A percentile compares a stretch with the other conserved stretches of the same genome.
These are phyloP conservation scores for Dorcoceras hygrometricum DNA, from an alignment of 257 asterid genomes.

Conservation along the genomic window DNA sequence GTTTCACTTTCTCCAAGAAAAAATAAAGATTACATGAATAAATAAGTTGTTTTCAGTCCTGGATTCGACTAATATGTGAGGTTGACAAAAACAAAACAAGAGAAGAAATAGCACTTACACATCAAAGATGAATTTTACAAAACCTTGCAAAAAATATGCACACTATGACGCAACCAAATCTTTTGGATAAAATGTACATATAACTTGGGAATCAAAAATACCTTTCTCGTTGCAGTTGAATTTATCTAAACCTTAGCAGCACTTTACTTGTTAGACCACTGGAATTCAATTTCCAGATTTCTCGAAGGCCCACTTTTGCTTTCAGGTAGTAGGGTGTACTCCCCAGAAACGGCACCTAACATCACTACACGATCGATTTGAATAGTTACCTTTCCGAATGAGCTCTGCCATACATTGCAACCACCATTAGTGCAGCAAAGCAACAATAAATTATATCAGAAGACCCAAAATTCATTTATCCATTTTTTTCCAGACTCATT, in stretches of 20 bases:
- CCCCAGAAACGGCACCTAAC: conserved; percentile 99
- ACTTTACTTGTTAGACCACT: conserved; percentile 71
- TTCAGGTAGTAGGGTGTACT: conserved; percentile 77
- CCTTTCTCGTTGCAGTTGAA: neutral
- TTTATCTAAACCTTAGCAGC: neutral
- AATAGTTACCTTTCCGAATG: conserved; percentile 95
- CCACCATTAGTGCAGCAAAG: neutral
- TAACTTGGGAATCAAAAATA: neutral
- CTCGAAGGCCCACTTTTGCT: conserved; percentile 97
- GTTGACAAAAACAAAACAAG: neutral
- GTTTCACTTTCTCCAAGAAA: no score
- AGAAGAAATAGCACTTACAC: neutral
- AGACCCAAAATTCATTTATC: neutral
- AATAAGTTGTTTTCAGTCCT: neutral
- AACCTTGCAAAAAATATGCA: neutral
- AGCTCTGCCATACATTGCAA: conserved; percentile 51
- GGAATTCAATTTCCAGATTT: conserved; percentile 89
- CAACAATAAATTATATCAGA: neutral
- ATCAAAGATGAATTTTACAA: neutral
- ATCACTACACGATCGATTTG: conserved; percentile 98
- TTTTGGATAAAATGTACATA: neutral
- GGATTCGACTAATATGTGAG: neutral
- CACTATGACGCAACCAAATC: neutral
- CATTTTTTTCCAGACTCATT: neutral
- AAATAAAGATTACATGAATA: neutral